Evolutionary conservation across 148 eudicot genomes (phyloP).

Genomic region (Agrostemma githago): DNA sequence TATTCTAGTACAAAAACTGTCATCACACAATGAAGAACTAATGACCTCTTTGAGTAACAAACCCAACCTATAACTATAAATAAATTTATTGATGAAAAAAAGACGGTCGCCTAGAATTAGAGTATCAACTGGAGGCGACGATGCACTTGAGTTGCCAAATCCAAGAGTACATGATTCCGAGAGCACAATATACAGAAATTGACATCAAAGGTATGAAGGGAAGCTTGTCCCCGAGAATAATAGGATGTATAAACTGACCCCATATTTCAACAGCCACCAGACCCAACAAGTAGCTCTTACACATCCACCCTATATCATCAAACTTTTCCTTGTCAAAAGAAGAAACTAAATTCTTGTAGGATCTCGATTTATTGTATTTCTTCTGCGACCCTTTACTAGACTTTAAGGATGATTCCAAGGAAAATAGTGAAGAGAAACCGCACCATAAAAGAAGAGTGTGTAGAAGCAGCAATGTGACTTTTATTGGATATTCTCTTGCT

Average conservation of each 20-base stretch:
- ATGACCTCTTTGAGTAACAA: too few species aligned
- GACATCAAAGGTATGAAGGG: conserved; percentile 80
- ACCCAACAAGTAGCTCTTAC: conserved; percentile 59
- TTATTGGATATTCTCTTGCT: conserved; percentile 86
- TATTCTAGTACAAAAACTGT: neutral
- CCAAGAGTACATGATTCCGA: conserved; percentile 86
- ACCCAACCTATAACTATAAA: neutral
- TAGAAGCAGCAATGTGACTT: conserved; percentile 54
- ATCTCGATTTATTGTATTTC: conserved; percentile 12
- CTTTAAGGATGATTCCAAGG: conserved; percentile 16
- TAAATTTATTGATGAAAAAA: neutral
- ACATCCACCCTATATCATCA: conserved; percentile 44
- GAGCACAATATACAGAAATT: conserved; percentile 65
- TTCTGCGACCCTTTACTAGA: conserved; percentile 23
- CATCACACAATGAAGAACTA: neutral
- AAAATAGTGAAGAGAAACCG: conserved; percentile 58
- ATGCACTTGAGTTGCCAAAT: conserved; percentile 74
- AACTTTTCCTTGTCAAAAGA: conserved; percentile 23
- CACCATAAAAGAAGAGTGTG: conserved; percentile 53
- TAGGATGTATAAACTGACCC: conserved; percentile 75
- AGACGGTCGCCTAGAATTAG: neutral
- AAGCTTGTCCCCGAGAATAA: conserved; percentile 49
- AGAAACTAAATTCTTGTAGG: conserved; percentile 16
- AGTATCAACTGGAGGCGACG: conserved; percentile 30
- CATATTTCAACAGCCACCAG: conserved; percentile 65